Conservation (phyloP, 768 basidiomycete genomes). For the Podaxis sp. region DNA sequence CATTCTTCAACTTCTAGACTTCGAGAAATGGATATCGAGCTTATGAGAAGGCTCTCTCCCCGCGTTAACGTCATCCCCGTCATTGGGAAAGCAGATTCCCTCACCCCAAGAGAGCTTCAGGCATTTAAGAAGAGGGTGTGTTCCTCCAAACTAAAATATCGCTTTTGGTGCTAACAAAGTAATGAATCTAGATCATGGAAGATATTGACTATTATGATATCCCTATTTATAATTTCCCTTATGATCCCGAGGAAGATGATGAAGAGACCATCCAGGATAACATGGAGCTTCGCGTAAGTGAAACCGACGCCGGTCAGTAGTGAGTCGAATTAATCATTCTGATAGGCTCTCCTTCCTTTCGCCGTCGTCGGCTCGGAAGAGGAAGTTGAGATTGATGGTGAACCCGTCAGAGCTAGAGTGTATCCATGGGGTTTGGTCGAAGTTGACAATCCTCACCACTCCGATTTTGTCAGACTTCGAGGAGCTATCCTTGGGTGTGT, state of each 20-base stretch:
- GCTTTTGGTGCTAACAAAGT: neutral
- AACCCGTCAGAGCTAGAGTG: slow-evolving; percentile 74
- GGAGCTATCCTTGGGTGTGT: slow-evolving; percentile 67
- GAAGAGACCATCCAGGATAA: slow-evolving; percentile 90
- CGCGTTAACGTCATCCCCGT: slow-evolving; percentile 94
- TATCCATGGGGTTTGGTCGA: slow-evolving; percentile 94
- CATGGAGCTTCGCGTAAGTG: slow-evolving; percentile 74
- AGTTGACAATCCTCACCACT: slow-evolving; percentile 90
- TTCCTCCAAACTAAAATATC: slow-evolving; percentile 8
- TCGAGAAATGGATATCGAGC: slow-evolving; percentile 89
- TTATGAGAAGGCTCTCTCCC: slow-evolving; percentile 87
- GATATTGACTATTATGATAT: slow-evolving; percentile 90
- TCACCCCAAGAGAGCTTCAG: slow-evolving; percentile 76
- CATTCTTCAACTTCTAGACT: slow-evolving; percentile 40
- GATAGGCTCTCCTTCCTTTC: slow-evolving; percentile 71
- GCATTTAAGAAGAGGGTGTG: slow-evolving; percentile 80
- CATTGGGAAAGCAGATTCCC: slow-evolving; percentile 84
- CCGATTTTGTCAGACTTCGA: slow-evolving; percentile 78
- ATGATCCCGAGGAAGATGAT: slow-evolving; percentile 91
- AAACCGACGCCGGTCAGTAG: neutral
- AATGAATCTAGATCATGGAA: slow-evolving; percentile 70
- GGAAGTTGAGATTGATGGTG: slow-evolving; percentile 77
- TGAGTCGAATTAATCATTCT: neutral
- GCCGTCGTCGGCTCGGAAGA: slow-evolving; percentile 89
- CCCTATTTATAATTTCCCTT: slow-evolving; percentile 93